Conservation (phyloP, 2,329 filamentous ascomycete species). For the Neocucurbitaria cava region DNA sequence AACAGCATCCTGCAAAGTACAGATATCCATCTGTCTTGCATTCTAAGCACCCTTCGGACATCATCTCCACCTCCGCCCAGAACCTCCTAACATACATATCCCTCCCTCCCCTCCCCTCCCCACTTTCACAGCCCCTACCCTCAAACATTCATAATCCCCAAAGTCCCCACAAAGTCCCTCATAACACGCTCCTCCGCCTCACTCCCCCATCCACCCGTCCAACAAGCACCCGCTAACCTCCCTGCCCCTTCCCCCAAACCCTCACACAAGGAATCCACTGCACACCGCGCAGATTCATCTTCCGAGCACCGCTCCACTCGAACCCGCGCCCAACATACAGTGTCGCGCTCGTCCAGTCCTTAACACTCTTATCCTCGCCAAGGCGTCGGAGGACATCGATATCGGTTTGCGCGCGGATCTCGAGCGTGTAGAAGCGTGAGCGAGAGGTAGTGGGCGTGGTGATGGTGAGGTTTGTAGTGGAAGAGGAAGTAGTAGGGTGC, state of each 20-base stretch:
- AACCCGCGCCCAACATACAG: slow-evolving; percentile 29
- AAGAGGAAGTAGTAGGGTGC: background rate
- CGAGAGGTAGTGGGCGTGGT: background rate
- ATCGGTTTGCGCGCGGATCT: slow-evolving; percentile 11
- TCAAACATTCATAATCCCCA: background rate
- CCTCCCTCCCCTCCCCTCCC: too few relatives aligned
- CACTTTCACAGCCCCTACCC: too few relatives aligned
- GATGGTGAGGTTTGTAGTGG: background rate
- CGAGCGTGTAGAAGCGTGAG: slow-evolving; percentile 22
- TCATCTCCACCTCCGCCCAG: too few relatives aligned
- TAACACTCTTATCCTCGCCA: slow-evolving; percentile 4
- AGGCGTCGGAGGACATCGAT: slow-evolving; percentile 2
- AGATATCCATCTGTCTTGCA: too few relatives aligned
- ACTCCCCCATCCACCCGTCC: slow-evolving; percentile 27
- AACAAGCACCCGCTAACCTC: slow-evolving; percentile 35
- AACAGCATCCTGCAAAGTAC: too few relatives aligned
- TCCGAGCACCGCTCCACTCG: slow-evolving; percentile 1
- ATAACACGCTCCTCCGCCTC: background rate
- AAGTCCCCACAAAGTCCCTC: slow-evolving; percentile 1
- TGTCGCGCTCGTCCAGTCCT: slow-evolving; percentile 25
- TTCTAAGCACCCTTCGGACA: too few relatives aligned
- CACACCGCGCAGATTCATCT: slow-evolving; percentile 18
- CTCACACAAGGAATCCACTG: slow-evolving; percentile 41
- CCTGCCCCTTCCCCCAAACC: slow-evolving; percentile 39
- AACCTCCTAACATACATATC: too few relatives aligned